Percentiles rank a stretch among this genome's conserved stretches.
Evolutionary conservation across 176 grass and related monocot genomes (phyloP).

Genomic region (Musa troglodytarum): DNA sequence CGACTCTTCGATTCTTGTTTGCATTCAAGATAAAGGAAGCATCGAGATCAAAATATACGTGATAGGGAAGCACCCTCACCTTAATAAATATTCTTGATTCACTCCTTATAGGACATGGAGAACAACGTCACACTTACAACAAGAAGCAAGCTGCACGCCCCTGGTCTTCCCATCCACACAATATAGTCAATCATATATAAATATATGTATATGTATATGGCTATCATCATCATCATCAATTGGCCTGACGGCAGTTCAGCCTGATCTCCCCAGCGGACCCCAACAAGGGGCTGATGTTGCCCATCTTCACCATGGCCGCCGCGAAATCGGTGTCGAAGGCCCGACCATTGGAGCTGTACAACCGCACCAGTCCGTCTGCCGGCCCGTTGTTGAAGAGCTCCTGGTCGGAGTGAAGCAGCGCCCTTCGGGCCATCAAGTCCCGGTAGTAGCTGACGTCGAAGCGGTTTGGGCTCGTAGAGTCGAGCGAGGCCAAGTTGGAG

Average conservation of each 20-base stretch:
- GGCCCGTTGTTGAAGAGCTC: conserved; percentile 54
- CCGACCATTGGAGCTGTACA: conserved; percentile 35
- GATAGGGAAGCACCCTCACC: too few relatives aligned
- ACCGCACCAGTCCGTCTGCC: conserved; percentile 28
- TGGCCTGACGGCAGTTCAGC: conserved; percentile 55
- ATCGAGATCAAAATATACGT: too few relatives aligned
- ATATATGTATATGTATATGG: too few relatives aligned
- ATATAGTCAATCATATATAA: too few relatives aligned
- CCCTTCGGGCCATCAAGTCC: conserved; percentile 31
- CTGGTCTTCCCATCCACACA: too few relatives aligned
- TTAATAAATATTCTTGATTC: too few relatives aligned
- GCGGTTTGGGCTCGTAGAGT: conserved; percentile 24
- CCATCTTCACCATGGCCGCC: conserved; percentile 54
- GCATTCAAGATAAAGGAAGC: too few relatives aligned
- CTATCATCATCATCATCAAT: conserved; percentile 13
- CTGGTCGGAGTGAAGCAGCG: conserved; percentile 68
- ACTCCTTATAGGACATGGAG: too few relatives aligned
- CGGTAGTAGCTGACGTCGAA: conserved; percentile 77
- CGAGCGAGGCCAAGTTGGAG: conserved; percentile 39
- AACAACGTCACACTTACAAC: too few relatives aligned
- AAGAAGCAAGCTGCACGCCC: too few relatives aligned
- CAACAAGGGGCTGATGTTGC: conserved; percentile 44
- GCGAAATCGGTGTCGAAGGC: conserved; percentile 46
- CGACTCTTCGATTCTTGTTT: too few relatives aligned
- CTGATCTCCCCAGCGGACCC: conserved; percentile 54